Evolutionary conservation across 2,329 filamentous ascomycete species (phyloP), one percentile per base, ranked within the genome.

Genomic region (Fusarium foetens): DNA sequence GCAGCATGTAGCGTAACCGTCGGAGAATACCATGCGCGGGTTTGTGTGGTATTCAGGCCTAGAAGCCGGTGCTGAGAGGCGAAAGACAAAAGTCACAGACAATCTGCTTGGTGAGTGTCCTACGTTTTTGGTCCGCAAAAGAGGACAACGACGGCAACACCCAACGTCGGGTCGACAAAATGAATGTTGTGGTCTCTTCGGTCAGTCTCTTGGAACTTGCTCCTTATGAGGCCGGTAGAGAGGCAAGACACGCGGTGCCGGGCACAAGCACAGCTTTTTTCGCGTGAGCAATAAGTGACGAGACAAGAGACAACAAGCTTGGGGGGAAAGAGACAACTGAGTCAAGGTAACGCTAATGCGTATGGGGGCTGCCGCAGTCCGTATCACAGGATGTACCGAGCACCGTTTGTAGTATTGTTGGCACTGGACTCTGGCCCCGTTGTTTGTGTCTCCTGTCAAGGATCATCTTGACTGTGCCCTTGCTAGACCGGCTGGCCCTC

Each of bases 141-240:
- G 63, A 68, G 51, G 60, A 70, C 52, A 41, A 65, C 52, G 48
- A 66, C 61, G 61, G 70, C 41, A 67, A 70, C 58, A 73, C 41
- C 53, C 66, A 64, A 70, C 54, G 66, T 55, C 52, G 45, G 58
- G 67, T 68, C 43, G 63, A 69, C 63, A 70, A 72, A 72, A 49
- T 70, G 63, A 53, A 69, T 62, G 67, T 55, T 68, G 60, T 73
- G 63, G 63, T 67, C 71, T 65, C 54, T 67, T 53, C 54, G 42
- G 55, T 68, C 71, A 54, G 62, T 68, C 62, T 55, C 55, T 71
- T 72, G 74, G 75, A 76, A 66, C 65, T 67, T 73, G 75, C 72
- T 76, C 71, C 75, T 77, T 77, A 77, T 77, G 75, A 77, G 74
- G 74, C 75, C 67, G 74, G 63, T 72, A 64, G 72, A 77, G 66